Conservation (phyloP, 257 asterid species). For the Nicotiana tabacum region DNA sequence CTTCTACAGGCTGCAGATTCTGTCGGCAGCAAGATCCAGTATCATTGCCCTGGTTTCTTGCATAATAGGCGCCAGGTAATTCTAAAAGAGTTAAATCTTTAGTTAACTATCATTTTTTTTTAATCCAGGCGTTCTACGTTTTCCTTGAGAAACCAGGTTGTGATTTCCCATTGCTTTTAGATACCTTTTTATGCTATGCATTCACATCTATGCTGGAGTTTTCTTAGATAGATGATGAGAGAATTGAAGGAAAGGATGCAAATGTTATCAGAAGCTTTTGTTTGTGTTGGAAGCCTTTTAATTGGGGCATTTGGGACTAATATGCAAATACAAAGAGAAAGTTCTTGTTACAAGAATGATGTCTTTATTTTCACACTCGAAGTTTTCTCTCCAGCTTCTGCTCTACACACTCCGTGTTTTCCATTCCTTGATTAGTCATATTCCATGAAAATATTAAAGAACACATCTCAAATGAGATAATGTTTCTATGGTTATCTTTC, state of each 20-base stretch:
- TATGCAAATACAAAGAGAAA: background rate
- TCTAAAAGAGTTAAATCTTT: constrained; percentile 9
- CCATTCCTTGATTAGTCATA: background rate
- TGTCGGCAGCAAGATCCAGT: constrained; percentile 86
- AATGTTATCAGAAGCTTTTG: background rate
- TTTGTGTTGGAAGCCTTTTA: background rate
- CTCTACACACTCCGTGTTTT: background rate
- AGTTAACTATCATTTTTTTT: background rate
- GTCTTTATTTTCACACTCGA: background rate
- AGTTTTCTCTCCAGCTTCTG: background rate
- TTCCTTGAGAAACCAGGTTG: background rate
- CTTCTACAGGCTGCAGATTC: constrained; percentile 91
- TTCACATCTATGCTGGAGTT: background rate
- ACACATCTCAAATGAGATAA: background rate
- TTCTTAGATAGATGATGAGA: background rate
- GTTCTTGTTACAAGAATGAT: background rate
- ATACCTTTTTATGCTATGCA: background rate
- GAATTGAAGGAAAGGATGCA: background rate
- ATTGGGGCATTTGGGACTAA: background rate
- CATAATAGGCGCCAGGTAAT: constrained; percentile 94
- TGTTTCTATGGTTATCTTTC: background rate
- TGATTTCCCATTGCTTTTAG: background rate
- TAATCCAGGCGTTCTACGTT: background rate
- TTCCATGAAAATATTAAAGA: background rate
- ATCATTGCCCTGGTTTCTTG: constrained; percentile 81